A percentile compares a stretch with the other conserved stretches of the same genome.
These are phyloP conservation scores for Eutrema yunnanense DNA, from an alignment of 345 rosid genomes.

Conservation along the genomic window DNA sequence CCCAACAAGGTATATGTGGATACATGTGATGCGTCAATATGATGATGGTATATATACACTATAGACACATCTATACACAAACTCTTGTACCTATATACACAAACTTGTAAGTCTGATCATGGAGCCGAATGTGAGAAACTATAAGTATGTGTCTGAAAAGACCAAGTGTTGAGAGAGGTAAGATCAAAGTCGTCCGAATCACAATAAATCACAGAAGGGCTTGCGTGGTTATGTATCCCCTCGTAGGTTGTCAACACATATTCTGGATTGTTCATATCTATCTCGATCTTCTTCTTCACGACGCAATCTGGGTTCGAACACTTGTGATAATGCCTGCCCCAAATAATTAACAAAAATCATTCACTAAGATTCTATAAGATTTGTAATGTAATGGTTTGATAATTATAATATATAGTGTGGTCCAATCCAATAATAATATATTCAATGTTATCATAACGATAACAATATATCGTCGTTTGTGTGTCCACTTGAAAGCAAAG, in stretches of 20 bases:
- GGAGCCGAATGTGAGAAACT: conserved; percentile 22
- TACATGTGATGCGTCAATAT: not conserved
- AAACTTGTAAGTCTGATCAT: not conserved
- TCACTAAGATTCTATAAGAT: not conserved
- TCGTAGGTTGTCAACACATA: conserved; percentile 82
- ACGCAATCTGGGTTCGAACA: conserved; percentile 68
- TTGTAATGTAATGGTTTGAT: not conserved
- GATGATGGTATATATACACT: not conserved
- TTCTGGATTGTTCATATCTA: conserved; percentile 53
- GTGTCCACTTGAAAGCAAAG: conserved; percentile 17
- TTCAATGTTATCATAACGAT: not conserved
- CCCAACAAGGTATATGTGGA: not conserved
- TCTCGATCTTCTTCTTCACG: conserved; percentile 83
- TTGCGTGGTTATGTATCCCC: conserved; percentile 61
- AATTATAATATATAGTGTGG: not conserved
- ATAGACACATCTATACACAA: not conserved
- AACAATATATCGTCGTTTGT: conserved; percentile 1
- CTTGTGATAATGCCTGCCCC: conserved; percentile 68
- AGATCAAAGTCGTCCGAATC: conserved; percentile 25
- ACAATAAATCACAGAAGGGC: conserved; percentile 32
- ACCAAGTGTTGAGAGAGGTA: conserved; percentile 11
- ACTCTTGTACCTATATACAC: not conserved
- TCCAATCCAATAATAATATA: not conserved
- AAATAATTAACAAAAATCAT: not conserved
- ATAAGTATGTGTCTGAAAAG: conserved; percentile 14